Conservation (phyloP, 495 filamentous ascomycete genomes). For the Lepidopterella palustris region DNA sequence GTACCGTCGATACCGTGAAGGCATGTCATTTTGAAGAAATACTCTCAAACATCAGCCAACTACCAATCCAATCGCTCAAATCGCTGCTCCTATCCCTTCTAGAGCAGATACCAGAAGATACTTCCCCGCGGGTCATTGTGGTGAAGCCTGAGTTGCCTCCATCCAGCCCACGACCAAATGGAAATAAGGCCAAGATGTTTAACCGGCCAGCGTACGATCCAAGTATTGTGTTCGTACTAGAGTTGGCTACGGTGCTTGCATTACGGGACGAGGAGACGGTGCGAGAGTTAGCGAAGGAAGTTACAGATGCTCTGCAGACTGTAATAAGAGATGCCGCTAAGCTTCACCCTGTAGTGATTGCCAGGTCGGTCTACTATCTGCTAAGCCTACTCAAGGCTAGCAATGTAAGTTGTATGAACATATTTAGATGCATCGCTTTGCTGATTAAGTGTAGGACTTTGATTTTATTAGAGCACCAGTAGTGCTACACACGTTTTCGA, state of each 20-base stretch:
- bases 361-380: constrained; percentile 78
- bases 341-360: constrained; percentile 73
- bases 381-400: constrained; percentile 76
- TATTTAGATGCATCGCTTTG: not conserved
- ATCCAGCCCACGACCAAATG: constrained; percentile 48
- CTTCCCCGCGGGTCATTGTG: constrained; percentile 72
- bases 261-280: constrained; percentile 70
- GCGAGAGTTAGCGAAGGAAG: constrained; percentile 61
- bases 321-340: constrained; percentile 71
- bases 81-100: constrained; percentile 67
- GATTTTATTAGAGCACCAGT: constrained; percentile 90
- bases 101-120: constrained; percentile 78
- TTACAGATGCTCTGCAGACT: constrained; percentile 72
- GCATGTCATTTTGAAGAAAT: constrained; percentile 79
- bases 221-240: constrained; percentile 76
- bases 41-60: constrained; percentile 71
- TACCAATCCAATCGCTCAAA: constrained; percentile 60
- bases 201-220: constrained; percentile 73
- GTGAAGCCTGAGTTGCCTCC: constrained; percentile 75
- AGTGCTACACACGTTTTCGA: constrained; percentile 83
- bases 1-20: constrained; percentile 89
- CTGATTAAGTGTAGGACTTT: constrained; percentile 49
- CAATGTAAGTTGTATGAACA: constrained; percentile 56
- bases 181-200: constrained; percentile 45
- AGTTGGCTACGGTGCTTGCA: constrained; percentile 78